Evolutionary conservation across 352 stramenopile species (phyloP), one percentile per base, ranked within the genome.

Genomic region (Pythium sp.): DNA sequence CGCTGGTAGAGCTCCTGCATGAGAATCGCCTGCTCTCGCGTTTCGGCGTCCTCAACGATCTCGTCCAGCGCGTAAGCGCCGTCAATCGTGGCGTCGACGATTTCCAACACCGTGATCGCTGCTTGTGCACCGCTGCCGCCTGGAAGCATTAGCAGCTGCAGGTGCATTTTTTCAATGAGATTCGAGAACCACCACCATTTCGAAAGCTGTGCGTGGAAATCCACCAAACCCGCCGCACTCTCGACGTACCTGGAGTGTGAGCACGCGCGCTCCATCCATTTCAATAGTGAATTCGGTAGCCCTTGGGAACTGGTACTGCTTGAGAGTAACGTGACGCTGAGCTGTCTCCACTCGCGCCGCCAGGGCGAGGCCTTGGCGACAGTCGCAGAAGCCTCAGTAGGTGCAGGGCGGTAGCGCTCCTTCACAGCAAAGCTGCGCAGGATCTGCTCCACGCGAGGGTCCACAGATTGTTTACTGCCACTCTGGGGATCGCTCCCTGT

Each of bases 331-430:
- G 76, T 28, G 8, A 91, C 65, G 46, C 78, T 87, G 4, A 86
- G 65, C 64, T 91, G 82, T 7, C 80, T 74, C 82, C 82, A 91
- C 70, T 91, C 78, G n/a, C 82, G 80, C 2, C 80, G 69, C 80
- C 82, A 91, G 1, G 69, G 69, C 8, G 56, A 65, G 58, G 38
- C 59, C 28, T 46, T 60, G 28, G 2, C 15, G 12, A 22, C 61
- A 34, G n/a, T 62, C 46, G n/a, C 4, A 32, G 15, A 26, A 34
- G 54, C 2, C 1, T 34, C n/a, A 38, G 68, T 18, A 38, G 68
- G 46, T 43, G 78, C 63, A 26, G 82, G 65, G 20, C 58, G 59
- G 28, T 78, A 79, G 7, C 72, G 65, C 22, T 78, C 73, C 9
- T 36, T 70, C 24, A 78, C 70, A 12, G 72, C 73, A 43, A 88